Base-by-base conservation (phyloP, 2,329 filamentous ascomycete genomes). In the Nannizziopsis arthrosporioides region DNA sequence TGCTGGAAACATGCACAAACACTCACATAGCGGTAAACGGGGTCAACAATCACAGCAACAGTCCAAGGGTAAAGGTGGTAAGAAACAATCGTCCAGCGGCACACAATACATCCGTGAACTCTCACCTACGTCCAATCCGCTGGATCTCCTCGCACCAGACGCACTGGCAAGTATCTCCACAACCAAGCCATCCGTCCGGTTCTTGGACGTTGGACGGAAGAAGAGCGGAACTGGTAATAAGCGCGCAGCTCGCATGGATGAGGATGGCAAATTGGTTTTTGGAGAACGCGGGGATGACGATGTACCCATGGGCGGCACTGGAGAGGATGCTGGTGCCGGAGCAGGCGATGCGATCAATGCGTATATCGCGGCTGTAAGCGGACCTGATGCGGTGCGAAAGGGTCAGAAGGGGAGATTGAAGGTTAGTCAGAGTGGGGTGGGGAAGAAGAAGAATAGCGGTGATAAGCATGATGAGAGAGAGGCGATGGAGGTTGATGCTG, bases 131-230 rank as follows among this genome's bases (percentile, higher is more conserved):
- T 85, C 94, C 58, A 92, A 96, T 64, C 92, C 92, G 1, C 81
- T 98, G 37, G 92, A 98, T 70, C 77, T 98, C 40, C 78, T 98
- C 12, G 90, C 92, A 60, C 84, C 86, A 53, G 83, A 82, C 62
- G 87, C 89, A 7, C 77, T 98, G 37, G 90, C 87, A 47, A 92
- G 87, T 63, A 95, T 98, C 59, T 94, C 89, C 2, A 86, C 85
- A 4, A 94, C 87, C 9, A 90, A 88, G 65, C 90, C 89, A 18
- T 66, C 61, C 46, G 58, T 68, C n/a, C 64, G 67, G 36, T 68
- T 69, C 62, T 58, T 68, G 41, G 62, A 30, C 61, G 10, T 17
- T 15, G n/a, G 8, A 7, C 9, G 18, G 15, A 15, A 12, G 34
- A 36, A 12, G 9, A n/a, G 12, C 14, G 11, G 11, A 3, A 3